Conservation (phyloP, 495 filamentous ascomycete species). For the Lophium mytilinum region DNA sequence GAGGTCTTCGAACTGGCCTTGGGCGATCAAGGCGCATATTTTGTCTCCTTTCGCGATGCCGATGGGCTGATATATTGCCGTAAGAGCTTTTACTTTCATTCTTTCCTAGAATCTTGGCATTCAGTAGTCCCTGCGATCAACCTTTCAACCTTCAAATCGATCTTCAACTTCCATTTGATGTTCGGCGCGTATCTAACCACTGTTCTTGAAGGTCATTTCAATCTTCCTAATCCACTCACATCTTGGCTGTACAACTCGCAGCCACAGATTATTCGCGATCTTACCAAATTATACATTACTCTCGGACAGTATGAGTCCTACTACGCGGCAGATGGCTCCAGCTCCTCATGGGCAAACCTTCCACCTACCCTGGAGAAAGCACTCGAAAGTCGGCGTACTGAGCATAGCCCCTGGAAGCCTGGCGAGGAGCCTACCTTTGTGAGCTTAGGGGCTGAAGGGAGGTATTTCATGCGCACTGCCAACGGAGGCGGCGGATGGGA, state of each 20-base stretch:
- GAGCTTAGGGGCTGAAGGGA: constrained; percentile 17
- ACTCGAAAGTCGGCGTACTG: not conserved
- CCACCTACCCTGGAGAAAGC: constrained; percentile 21
- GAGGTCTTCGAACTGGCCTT: constrained; percentile 19
- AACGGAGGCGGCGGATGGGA: constrained; percentile 21
- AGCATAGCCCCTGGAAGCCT: constrained; percentile 8
- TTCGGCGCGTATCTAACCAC: not conserved
- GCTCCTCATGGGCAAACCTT: constrained; percentile 16
- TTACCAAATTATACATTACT: constrained; percentile 16
- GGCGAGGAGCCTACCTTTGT: constrained; percentile 19
- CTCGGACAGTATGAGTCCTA: constrained; percentile 24
- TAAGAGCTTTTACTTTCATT: constrained; percentile 3
- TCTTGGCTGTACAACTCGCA: constrained; percentile 20
- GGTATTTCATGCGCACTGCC: constrained; percentile 21
- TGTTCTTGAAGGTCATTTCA: constrained; percentile 17
- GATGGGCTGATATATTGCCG: constrained; percentile 17
- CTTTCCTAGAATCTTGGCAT: not conserved
- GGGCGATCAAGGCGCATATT: constrained; percentile 15
- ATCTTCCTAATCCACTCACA: constrained; percentile 21
- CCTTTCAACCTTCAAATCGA: not conserved
- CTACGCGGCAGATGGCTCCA: constrained; percentile 15
- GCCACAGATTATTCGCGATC: constrained; percentile 13
- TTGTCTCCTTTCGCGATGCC: constrained; percentile 15
- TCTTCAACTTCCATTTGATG: not conserved
- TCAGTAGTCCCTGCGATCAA: not conserved